phyloP scores from a whole-genome alignment of 495 filamentous ascomycete genomes.

The Symbiotaphrina buchneri region DNA sequence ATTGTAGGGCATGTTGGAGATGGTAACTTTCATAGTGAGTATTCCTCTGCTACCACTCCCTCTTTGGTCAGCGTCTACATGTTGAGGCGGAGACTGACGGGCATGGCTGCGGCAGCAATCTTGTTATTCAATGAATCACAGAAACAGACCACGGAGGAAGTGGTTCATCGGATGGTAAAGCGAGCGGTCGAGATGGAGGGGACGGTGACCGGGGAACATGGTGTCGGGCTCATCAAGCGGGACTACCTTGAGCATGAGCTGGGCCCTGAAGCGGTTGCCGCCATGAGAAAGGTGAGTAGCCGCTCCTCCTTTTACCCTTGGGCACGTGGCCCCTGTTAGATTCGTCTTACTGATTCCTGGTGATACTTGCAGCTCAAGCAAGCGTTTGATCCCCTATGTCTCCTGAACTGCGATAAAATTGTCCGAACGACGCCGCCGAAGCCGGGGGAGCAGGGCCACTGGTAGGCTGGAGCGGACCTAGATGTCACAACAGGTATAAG shows the following conservation, averaged over 20 bases:
- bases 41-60: background rate
- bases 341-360: constrained; percentile 13
- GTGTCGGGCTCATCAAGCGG: constrained; percentile 59
- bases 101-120: constrained; percentile 26
- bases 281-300: constrained; percentile 44
- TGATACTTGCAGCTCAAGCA: constrained; percentile 33
- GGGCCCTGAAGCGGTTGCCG: constrained; percentile 46
- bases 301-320: constrained; percentile 1
- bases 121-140: constrained; percentile 48
- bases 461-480: no score
- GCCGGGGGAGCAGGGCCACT: no score
- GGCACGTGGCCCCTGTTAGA: constrained; percentile 1
- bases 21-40: constrained; percentile 59
- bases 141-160: constrained; percentile 35
- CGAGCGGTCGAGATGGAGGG: constrained; percentile 64
- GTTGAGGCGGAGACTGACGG: constrained; percentile 2
- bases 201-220: constrained; percentile 68
- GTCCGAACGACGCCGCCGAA: no score
- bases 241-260: constrained; percentile 61
- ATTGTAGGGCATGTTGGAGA: constrained; percentile 74
- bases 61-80: background rate
- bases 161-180: constrained; percentile 71
- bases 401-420: constrained; percentile 69
- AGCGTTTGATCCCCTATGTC: constrained; percentile 53
- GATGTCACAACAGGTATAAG: no score